These are phyloP conservation scores for Megacollybia marginata DNA, from an alignment of 768 basidiomycete species.

Conservation along the genomic window DNA sequence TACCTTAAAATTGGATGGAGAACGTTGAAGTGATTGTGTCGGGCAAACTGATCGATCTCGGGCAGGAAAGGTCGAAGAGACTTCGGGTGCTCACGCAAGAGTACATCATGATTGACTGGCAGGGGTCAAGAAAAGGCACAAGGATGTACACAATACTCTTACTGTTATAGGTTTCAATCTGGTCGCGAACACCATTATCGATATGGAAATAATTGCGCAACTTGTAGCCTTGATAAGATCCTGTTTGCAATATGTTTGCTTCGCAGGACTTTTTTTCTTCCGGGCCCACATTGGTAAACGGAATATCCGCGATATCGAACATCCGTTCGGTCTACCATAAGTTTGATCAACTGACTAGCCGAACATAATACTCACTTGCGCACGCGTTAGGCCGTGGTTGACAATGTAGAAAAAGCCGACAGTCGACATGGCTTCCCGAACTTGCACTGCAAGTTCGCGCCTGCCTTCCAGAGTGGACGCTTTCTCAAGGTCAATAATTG, in stretches of 20 bases:
- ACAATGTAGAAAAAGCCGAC: slow-evolving; percentile 43
- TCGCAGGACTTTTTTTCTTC: slow-evolving; percentile 36
- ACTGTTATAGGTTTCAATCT: slow-evolving; percentile 61
- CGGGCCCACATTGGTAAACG: slow-evolving; percentile 30
- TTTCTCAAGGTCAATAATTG: slow-evolving; percentile 43
- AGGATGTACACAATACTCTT: slow-evolving; percentile 7
- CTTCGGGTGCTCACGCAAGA: slow-evolving; percentile 40
- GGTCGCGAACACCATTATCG: slow-evolving; percentile 54
- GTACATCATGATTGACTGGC: slow-evolving; percentile 44
- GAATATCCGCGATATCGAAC: slow-evolving; percentile 42
- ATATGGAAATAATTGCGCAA: slow-evolving; percentile 50
- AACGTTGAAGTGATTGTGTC: slow-evolving; percentile 44
- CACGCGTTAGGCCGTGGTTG: slow-evolving; percentile 35
- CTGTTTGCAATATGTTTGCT: slow-evolving; percentile 22
- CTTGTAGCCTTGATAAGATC: slow-evolving; percentile 52
- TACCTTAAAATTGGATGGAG: slow-evolving; percentile 42
- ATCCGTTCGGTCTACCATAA: slow-evolving; percentile 32
- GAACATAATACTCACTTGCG: slow-evolving; percentile 22
- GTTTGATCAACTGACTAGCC: neutral
- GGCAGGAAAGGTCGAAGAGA: slow-evolving; percentile 42
- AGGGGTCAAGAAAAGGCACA: neutral
- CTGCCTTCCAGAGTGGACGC: slow-evolving; percentile 30
- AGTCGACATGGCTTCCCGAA: slow-evolving; percentile 36
- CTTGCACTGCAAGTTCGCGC: slow-evolving; percentile 27
- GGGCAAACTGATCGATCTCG: slow-evolving; percentile 44